Evolutionary conservation across 2,329 filamentous ascomycete species (phyloP).

Genomic region (Ophiosphaerella narmari): DNA sequence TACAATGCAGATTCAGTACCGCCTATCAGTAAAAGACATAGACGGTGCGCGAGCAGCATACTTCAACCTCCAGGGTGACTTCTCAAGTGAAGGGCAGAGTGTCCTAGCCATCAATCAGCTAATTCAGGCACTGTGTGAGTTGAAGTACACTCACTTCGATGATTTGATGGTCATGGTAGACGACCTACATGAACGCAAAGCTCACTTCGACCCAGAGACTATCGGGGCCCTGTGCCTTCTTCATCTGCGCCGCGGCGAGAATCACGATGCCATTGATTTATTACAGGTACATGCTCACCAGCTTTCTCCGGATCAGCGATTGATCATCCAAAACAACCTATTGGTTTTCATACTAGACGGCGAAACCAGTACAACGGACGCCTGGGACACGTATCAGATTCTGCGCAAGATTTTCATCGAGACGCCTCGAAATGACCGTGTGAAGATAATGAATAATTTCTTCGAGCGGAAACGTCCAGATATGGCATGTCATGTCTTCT

Average conservation of each 20-base stretch:
- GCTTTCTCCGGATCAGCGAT: conserved; percentile 72
- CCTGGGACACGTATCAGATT: conserved; percentile 66
- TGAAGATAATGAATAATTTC: conserved; percentile 78
- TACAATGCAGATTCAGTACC: conserved; percentile 75
- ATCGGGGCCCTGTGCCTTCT: conserved; percentile 73
- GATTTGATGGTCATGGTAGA: conserved; percentile 74
- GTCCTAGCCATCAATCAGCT: conserved; percentile 71
- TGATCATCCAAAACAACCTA: conserved; percentile 68
- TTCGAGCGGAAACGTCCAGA: conserved; percentile 78
- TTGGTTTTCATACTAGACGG: conserved; percentile 69
- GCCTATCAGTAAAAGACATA: conserved; percentile 73
- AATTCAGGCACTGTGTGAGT: conserved; percentile 68
- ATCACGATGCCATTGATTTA: conserved; percentile 79
- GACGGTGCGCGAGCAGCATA: conserved; percentile 71
- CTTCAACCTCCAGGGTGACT: conserved; percentile 62
- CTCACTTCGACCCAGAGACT: conserved; percentile 73
- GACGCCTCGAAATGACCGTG: conserved; percentile 68
- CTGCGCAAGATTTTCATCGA: conserved; percentile 63
- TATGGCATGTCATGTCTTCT: conserved; percentile 85
- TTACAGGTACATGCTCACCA: conserved; percentile 75
- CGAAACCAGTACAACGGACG: conserved; percentile 67
- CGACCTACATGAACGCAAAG: conserved; percentile 70
- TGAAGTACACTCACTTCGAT: conserved; percentile 66
- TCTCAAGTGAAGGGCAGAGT: conserved; percentile 63
- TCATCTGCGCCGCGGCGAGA: conserved; percentile 76